Base-by-base conservation (phyloP, 306 rosid species). In the Albizia julibrissin region DNA sequence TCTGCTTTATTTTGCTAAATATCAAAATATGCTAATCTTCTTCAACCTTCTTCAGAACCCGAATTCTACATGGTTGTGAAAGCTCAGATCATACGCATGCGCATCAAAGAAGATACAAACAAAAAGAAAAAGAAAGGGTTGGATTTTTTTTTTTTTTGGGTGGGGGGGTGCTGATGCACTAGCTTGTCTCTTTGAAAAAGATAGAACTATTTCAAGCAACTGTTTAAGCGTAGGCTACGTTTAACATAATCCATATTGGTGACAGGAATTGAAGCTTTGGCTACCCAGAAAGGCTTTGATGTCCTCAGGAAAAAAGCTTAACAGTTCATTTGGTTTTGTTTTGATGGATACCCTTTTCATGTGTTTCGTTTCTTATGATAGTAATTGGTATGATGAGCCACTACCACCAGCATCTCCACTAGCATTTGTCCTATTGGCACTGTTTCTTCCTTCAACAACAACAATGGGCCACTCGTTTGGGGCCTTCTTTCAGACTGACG, bases 401-500 rank as follows among this genome's bases (percentile, higher is more conserved):
- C 92, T 87, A 88, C 86, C 97, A 92, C 96, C 93, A 43, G 75
- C 34, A 70, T 15, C 75, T 70, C 75, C 75, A 70, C 75, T 49
- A 91, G 27, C 83, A 78, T 81, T 91, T 92, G 98, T 94, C 92
- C 70, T 75, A 70, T 83, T 86, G 85, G 16, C 71, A 64, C 84
- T 82, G 79, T 78, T 86, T 49, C 76, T 84, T 78, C 77, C 83
- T 86, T 77, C 89, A 70, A 39, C 72, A 68, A 69, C 74, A 69
- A 70, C 87, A 81, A 72, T 74, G 74, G 42, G 79, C 85, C 74
- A 84, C 74, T 64, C 69, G 79, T 87, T 77, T 85, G 74, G 79
- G 52, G 76, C 75, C 56, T 70, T 70, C 56, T 69, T 69, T 43
- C 56, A 24, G 37, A 43, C 47, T 70, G 56, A 70, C 37, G n/a